These are phyloP conservation scores for Eucalyptus globulus DNA, from an alignment of 345 rosid species.

Conservation along the genomic window DNA sequence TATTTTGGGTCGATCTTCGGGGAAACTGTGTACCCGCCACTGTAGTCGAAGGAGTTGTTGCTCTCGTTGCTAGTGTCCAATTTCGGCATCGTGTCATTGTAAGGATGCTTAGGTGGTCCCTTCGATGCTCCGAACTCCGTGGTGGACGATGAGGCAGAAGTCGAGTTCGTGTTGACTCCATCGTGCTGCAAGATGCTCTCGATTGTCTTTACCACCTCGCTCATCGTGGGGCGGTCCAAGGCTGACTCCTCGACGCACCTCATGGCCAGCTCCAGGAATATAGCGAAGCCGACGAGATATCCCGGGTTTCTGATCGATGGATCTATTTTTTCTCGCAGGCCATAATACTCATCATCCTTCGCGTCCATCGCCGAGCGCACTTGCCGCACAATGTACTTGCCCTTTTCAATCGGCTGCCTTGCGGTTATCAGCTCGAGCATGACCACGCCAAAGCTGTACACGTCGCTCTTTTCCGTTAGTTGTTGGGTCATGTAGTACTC, in stretches of 20 bases:
- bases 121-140: slow-evolving; percentile 54
- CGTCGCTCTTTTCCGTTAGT: slow-evolving; percentile 91
- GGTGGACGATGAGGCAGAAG: slow-evolving; percentile 76
- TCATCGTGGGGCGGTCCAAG: slow-evolving; percentile 76
- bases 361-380: slow-evolving; percentile 37
- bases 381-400: slow-evolving; percentile 83
- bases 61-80: slow-evolving; percentile 13
- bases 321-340: slow-evolving; percentile 63
- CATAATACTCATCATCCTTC: slow-evolving; percentile 47
- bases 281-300: slow-evolving; percentile 35
- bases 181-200: slow-evolving; percentile 67
- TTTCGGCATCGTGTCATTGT: slow-evolving; percentile 27
- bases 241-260: slow-evolving; percentile 89
- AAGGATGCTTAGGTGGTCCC: slow-evolving; percentile 31
- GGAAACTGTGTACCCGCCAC: slow-evolving; percentile 57
- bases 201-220: slow-evolving; percentile 66
- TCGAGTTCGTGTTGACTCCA: slow-evolving; percentile 58
- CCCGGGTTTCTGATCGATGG: slow-evolving; percentile 34
- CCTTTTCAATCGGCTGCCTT: slow-evolving; percentile 82
- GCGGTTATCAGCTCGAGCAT: slow-evolving; percentile 82
- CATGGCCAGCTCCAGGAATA: slow-evolving; percentile 62
- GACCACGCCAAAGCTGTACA: slow-evolving; percentile 86
- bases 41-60: slow-evolving; percentile 45
- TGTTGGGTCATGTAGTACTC: slow-evolving; percentile 96
- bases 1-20: slow-evolving; percentile 61